phyloP scores from a whole-genome alignment of 306 rosid species.

The Cucurbita pepo region DNA sequence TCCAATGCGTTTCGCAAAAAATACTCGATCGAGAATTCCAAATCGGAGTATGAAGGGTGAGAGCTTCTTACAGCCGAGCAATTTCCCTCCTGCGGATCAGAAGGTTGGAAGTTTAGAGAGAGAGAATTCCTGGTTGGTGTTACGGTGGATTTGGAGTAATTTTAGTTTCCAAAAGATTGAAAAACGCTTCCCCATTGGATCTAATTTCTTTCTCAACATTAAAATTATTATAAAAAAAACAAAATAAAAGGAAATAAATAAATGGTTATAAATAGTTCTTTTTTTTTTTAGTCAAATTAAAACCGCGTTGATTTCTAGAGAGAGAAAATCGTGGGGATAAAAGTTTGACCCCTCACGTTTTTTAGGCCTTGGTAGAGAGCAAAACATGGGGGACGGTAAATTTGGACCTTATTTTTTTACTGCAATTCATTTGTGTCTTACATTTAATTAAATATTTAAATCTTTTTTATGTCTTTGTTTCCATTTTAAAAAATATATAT shows the following conservation, averaged over 20 bases:
- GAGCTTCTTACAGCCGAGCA: neutral
- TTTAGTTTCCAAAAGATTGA: constrained; percentile 3
- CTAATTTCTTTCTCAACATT: neutral
- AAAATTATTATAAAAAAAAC: neutral
- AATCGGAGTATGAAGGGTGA: neutral
- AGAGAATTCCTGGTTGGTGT: neutral
- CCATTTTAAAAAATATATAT: too few species aligned
- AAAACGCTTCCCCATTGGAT: neutral
- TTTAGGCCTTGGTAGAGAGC: neutral
- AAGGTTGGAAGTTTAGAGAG: neutral
- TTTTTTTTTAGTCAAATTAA: constrained; percentile 8
- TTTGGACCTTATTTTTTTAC: neutral
- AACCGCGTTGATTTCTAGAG: constrained; percentile 36
- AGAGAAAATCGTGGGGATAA: constrained; percentile 18
- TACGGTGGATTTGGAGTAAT: neutral
- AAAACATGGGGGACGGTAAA: neutral
- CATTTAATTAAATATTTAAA: too few species aligned
- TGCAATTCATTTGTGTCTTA: neutral
- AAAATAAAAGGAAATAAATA: neutral
- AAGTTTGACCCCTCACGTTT: constrained; percentile 30
- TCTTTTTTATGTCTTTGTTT: too few species aligned
- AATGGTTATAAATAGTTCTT: constrained; percentile 1
- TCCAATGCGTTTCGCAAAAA: neutral
- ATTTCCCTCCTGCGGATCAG: neutral
- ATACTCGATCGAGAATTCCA: neutral